These are phyloP conservation scores for Rhododendron griersonianum DNA, from an alignment of 148 eudicot genomes.

Conservation along the genomic window DNA sequence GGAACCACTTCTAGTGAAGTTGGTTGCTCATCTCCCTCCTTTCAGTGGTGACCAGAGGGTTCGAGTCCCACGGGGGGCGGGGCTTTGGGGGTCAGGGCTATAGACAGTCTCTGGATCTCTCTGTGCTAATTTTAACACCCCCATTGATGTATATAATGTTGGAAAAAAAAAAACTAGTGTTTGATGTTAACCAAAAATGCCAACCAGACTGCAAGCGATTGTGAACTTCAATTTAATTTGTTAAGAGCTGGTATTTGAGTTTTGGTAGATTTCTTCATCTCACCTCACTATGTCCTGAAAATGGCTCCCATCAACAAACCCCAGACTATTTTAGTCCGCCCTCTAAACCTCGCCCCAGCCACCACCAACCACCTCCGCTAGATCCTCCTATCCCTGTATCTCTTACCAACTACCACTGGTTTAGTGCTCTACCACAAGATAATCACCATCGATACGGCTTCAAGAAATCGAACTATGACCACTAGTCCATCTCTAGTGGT, in stretches of 20 bases:
- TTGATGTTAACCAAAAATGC: not conserved
- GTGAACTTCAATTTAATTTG: not conserved
- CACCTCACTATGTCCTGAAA: not conserved
- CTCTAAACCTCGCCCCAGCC: not conserved
- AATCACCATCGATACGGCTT: not conserved
- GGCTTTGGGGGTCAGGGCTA: too few relatives aligned
- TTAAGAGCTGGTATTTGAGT: not conserved
- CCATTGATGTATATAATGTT: too few relatives aligned
- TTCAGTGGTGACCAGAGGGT: too few relatives aligned
- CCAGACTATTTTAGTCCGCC: not conserved
- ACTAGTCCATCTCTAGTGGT: not conserved
- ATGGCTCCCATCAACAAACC: not conserved
- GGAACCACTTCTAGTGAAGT: too few relatives aligned
- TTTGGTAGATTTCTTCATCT: not conserved
- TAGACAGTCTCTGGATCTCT: too few relatives aligned
- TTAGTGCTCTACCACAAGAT: not conserved
- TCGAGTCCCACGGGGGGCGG: too few relatives aligned
- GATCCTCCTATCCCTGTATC: not conserved
- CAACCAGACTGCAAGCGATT: not conserved
- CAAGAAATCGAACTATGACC: not conserved
- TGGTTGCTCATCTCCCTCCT: too few relatives aligned
- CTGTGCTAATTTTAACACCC: too few relatives aligned
- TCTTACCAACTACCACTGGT: not conserved
- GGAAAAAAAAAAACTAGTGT: too few relatives aligned
- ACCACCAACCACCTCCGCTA: not conserved